Percentiles rank a stretch among this genome's conserved stretches.
phyloP scores from a whole-genome alignment of 2,329 filamentous ascomycete genomes.

The Diaporthe vexans region DNA sequence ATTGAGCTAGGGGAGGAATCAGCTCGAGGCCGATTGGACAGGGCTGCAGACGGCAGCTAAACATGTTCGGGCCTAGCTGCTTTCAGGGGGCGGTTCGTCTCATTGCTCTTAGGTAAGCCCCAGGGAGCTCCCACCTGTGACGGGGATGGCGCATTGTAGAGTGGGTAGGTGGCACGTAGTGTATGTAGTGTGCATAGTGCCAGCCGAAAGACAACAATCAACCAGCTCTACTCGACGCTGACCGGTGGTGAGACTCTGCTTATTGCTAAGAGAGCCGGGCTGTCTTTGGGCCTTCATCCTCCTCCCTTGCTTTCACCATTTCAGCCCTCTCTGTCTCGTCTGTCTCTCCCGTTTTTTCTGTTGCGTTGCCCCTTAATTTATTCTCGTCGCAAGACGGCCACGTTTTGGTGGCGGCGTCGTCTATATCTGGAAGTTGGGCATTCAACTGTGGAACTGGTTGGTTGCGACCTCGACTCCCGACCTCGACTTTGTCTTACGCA shows the following conservation, averaged over 20 bases:
- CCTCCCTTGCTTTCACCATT: neutral
- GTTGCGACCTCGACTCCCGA: constrained; percentile 24
- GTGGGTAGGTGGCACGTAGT: neutral
- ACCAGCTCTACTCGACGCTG: constrained; percentile 10
- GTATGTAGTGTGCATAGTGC: no score
- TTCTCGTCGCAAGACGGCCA: constrained; percentile 12
- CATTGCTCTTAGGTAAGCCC: constrained; percentile 38
- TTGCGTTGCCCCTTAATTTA: neutral
- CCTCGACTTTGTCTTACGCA: constrained; percentile 28
- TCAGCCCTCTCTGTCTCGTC: neutral
- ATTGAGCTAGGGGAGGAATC: constrained; percentile 18
- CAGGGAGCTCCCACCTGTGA: neutral
- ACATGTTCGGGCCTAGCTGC: constrained; percentile 2
- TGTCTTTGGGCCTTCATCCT: neutral
- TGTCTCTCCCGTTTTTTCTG: neutral
- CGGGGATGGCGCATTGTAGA: neutral
- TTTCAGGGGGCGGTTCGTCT: constrained; percentile 9
- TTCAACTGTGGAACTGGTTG: neutral
- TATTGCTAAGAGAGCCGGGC: neutral
- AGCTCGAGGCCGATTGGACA: constrained; percentile 28
- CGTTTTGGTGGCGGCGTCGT: neutral
- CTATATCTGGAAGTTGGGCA: constrained; percentile 25
- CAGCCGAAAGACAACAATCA: constrained; percentile 13
- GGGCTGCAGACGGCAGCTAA: constrained; percentile 25
- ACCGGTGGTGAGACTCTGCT: constrained; percentile 15